These are phyloP conservation scores for Asclepias syriaca DNA, from an alignment of 257 asterid species.

Conservation along the genomic window DNA sequence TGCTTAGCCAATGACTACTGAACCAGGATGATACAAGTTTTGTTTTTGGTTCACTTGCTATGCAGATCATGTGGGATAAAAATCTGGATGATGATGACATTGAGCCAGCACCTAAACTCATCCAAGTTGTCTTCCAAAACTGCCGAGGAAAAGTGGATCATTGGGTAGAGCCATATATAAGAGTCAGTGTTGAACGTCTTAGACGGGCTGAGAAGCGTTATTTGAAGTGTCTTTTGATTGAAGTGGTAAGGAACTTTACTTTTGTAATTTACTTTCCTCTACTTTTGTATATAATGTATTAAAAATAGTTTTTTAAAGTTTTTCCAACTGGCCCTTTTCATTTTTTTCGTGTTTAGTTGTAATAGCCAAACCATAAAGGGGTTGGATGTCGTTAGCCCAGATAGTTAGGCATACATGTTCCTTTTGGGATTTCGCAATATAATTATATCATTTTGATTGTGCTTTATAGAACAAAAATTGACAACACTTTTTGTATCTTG, in stretches of 20 bases:
- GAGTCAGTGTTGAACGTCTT: constrained; percentile 74
- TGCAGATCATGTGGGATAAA: constrained; percentile 82
- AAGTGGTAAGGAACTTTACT: constrained; percentile 60
- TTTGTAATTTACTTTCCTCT: neutral
- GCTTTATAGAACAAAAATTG: neutral
- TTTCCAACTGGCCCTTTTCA: neutral
- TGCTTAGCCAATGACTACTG: constrained; percentile 3
- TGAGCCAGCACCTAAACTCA: constrained; percentile 97
- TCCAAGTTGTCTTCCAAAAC: constrained; percentile 85
- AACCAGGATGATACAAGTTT: neutral
- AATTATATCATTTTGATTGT: neutral
- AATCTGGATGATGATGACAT: constrained; percentile 93
- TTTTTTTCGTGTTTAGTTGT: neutral
- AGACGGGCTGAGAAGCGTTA: constrained; percentile 66
- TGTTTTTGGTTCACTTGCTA: constrained; percentile 17
- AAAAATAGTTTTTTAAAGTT: neutral
- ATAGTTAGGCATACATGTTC: neutral
- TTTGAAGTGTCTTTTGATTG: constrained; percentile 77
- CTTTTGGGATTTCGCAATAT: neutral
- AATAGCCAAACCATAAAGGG: neutral
- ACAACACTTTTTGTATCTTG: constrained; percentile 13
- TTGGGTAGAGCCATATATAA: constrained; percentile 92
- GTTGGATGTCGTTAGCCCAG: neutral
- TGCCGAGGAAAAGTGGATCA: constrained; percentile 96
- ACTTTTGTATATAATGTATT: neutral